Conservation (phyloP, 2,329 filamentous ascomycete species). For the Cladophialophora chaetospira region DNA sequence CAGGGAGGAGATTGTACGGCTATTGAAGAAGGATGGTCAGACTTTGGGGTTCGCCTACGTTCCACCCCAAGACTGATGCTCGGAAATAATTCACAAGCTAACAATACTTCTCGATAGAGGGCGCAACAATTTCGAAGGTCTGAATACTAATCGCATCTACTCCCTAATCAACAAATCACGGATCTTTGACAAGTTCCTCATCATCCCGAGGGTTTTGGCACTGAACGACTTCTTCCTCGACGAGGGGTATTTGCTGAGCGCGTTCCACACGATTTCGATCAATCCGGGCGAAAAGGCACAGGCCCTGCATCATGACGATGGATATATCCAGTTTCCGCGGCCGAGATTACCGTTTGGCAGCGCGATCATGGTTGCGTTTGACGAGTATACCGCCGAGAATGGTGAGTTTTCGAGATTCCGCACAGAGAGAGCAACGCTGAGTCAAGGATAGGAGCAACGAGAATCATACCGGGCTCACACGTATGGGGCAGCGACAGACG, state of each 20-base stretch:
- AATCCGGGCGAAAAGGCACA: slow-evolving; percentile 44
- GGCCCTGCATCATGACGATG: slow-evolving; percentile 42
- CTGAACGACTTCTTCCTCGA: slow-evolving; percentile 48
- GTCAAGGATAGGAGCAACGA: slow-evolving; percentile 35
- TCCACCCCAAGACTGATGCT: neutral
- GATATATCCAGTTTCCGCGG: slow-evolving; percentile 38
- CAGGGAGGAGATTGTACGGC: slow-evolving; percentile 37
- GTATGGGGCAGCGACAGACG: slow-evolving; percentile 37
- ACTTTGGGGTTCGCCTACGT: neutral
- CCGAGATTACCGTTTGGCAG: slow-evolving; percentile 40
- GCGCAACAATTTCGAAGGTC: slow-evolving; percentile 44
- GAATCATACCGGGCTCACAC: slow-evolving; percentile 42
- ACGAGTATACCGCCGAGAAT: slow-evolving; percentile 32
- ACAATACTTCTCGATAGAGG: slow-evolving; percentile 27
- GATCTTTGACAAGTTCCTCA: slow-evolving; percentile 42
- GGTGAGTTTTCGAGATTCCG: too few species aligned
- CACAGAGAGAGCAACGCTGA: too few species aligned
- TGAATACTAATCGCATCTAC: slow-evolving; percentile 43
- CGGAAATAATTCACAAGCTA: neutral
- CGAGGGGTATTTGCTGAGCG: slow-evolving; percentile 38
- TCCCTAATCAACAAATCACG: slow-evolving; percentile 44
- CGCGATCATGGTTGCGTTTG: slow-evolving; percentile 38
- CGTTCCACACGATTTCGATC: slow-evolving; percentile 44
- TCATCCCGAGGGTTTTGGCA: slow-evolving; percentile 41
- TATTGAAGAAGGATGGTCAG: slow-evolving; percentile 36